These are phyloP conservation scores for Cercospora sesami DNA, from an alignment of 2,329 filamentous ascomycete genomes.

Conservation along the genomic window DNA sequence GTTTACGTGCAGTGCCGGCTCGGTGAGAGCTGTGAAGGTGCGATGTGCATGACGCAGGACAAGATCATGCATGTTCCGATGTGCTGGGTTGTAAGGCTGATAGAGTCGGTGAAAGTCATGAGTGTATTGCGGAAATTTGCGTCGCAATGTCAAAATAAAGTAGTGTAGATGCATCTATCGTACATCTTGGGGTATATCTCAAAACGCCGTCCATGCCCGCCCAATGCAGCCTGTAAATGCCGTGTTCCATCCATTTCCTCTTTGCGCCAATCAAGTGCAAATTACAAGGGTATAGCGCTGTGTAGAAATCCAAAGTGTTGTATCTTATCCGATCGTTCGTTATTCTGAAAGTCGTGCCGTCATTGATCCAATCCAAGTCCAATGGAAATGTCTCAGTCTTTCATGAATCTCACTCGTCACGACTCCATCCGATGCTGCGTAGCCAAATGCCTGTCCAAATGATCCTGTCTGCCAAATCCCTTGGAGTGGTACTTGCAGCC, in stretches of 20 bases:
- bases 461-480: constrained; percentile 28
- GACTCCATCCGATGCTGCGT: constrained; percentile 27
- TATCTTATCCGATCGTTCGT: background rate
- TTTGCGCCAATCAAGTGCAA: background rate
- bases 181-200: background rate
- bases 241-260: background rate
- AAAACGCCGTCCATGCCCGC: background rate
- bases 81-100: background rate
- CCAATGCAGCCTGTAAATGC: background rate
- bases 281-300: background rate
- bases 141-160: background rate
- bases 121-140: background rate
- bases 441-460: constrained; percentile 26
- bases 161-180: background rate
- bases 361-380: background rate
- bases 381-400: background rate
- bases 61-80: background rate
- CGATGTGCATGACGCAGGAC: background rate
- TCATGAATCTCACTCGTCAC: background rate
- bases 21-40: background rate
- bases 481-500: constrained; percentile 27
- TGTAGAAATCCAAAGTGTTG: background rate
- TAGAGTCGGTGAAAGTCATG: background rate
- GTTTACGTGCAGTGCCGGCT: background rate
- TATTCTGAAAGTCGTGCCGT: background rate